Conservation (phyloP, 257 asterid species). For the Petunia secreta region DNA sequence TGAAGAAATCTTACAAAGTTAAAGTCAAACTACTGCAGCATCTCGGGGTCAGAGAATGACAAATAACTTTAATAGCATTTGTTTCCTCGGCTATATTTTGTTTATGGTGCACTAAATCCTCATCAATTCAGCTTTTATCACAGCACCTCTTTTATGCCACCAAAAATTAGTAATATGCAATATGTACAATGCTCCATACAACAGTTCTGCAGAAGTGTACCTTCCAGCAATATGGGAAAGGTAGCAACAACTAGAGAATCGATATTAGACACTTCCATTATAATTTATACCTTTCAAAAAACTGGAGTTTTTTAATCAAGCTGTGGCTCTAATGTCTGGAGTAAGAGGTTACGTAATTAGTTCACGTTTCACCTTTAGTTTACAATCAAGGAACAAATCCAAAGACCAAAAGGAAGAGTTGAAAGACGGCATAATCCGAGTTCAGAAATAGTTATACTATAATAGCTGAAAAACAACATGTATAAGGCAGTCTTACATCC, state of each 20-base stretch:
- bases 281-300: neutral
- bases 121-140: constrained; percentile 14
- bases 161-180: neutral
- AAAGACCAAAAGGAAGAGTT: neutral
- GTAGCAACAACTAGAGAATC: constrained; percentile 4
- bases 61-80: neutral
- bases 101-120: neutral
- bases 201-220: neutral
- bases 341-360: neutral
- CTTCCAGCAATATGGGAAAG: neutral
- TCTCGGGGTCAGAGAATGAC: neutral
- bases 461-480: neutral
- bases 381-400: neutral
- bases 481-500: neutral
- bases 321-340: neutral
- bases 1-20: neutral
- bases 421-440: neutral
- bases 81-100: neutral
- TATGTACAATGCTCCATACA: neutral
- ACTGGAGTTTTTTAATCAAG: neutral
- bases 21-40: neutral
- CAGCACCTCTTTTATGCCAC: neutral
- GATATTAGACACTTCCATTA: neutral
- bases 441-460: neutral
- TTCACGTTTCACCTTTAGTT: neutral